Percentiles rank a stretch among this genome's conserved stretches.
Conservation (phyloP, 192 early-diverging fungal genomes). For the Chytriomyces hyalinus region DNA sequence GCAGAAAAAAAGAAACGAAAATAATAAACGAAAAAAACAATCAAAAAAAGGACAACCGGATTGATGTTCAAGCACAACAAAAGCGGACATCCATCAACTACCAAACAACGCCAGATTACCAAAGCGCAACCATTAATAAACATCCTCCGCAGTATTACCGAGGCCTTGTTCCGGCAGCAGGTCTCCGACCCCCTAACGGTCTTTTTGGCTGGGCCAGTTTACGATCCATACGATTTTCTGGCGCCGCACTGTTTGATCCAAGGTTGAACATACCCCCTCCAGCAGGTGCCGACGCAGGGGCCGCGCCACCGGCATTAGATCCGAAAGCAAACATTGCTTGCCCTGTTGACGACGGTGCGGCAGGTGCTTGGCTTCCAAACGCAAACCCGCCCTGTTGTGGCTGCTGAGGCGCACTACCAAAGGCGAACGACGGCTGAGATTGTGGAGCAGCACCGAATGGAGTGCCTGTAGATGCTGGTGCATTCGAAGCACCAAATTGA, state of each 20-base stretch:
- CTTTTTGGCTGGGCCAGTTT: conserved; percentile 4
- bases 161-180: no score
- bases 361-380: conserved; percentile 1
- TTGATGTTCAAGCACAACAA: no score
- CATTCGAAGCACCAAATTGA: conserved; percentile 11
- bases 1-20: no score
- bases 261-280: conserved; percentile 10
- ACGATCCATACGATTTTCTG: not conserved
- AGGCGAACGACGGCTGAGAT: no score
- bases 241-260: not conserved
- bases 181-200: not conserved
- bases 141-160: no score
- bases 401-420: not conserved
- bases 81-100: no score
- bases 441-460: no score
- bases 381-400: not conserved
- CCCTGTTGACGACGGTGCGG: not conserved
- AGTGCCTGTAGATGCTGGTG: not conserved
- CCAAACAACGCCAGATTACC: no score
- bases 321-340: conserved; percentile 1
- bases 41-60: no score
- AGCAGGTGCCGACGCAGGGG: not conserved
- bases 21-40: no score
- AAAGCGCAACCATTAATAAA: no score
- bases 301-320: not conserved